Evolutionary conservation across 306 rosid species (phyloP), one percentile per base, ranked within the genome.

Genomic region (Malus sylvestris): DNA sequence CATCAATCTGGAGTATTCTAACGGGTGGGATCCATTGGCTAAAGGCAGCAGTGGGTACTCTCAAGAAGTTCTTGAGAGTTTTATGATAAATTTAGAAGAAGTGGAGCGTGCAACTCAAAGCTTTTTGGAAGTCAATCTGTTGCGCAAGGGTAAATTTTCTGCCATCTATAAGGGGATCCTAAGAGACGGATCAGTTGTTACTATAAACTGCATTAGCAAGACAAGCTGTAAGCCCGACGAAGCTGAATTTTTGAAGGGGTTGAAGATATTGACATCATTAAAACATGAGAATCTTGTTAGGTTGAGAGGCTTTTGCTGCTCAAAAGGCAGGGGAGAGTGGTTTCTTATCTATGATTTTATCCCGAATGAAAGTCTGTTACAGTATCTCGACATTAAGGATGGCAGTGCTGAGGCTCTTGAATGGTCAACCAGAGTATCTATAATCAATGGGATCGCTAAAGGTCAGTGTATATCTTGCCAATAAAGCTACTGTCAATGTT

Each of bases 301-400:
- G 45, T 79, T 94, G 67, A 86, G 98, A 89, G 98, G 98, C 73
- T 94, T 94, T 76, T 94, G 97, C 78, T 86, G 97, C 77, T 92
- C 93, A 0, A 92, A 86, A 76, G 90, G 94, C 67, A 81, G 92
- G 33, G 96, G 97, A 4, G 90, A 90, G 73, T 94, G 98, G 73
- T 92, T 89, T 71, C 90, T 94, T 67, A 70, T 94, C 57, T 92
- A 92, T 42, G 93, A 94, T 27, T 92, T 85, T 67, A 81, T 82
- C 32, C 80, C 81, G 0, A 94, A 89, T 70, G 95, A 96, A 74
- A 85, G 83, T 83, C 79, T 94, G 79, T 73, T 79, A 27, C 87
- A 72, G 82, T 89, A 82, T 79, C 93, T 94, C 71, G 94, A 91
- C 68, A 84, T 79, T 61, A 68, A 83, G 76, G 82, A 61, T 71